These are phyloP conservation scores for Penicillium sp. DNA, from an alignment of 2,329 filamentous ascomycete genomes.

Conservation along the genomic window DNA sequence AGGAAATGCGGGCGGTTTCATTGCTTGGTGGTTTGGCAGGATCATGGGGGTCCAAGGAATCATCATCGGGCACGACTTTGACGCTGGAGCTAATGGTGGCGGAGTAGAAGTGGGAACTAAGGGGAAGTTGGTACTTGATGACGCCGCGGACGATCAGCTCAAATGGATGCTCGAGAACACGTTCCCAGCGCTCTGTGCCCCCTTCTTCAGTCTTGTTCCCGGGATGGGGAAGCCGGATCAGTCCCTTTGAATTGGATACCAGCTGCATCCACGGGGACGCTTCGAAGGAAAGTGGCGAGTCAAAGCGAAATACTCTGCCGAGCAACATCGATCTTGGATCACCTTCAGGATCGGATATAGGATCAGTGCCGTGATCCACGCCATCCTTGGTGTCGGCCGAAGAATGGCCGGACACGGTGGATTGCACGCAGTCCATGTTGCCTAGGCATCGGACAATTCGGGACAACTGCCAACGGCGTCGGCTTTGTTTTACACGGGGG, in stretches of 20 bases:
- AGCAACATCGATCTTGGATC: slow-evolving; percentile 79
- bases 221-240: slow-evolving; percentile 74
- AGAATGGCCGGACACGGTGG: slow-evolving; percentile 13
- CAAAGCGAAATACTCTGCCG: slow-evolving; percentile 80
- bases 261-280: slow-evolving; percentile 78
- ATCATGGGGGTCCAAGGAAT: slow-evolving; percentile 13
- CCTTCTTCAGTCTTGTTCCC: slow-evolving; percentile 81
- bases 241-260: slow-evolving; percentile 67
- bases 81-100: slow-evolving; percentile 44
- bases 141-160: slow-evolving; percentile 88
- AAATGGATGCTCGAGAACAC: slow-evolving; percentile 84
- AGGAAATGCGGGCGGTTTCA: slow-evolving; percentile 26
- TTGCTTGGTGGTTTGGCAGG: slow-evolving; percentile 23
- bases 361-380: slow-evolving; percentile 56
- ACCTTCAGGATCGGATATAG: slow-evolving; percentile 51
- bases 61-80: slow-evolving; percentile 37
- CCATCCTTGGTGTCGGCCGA: slow-evolving; percentile 26
- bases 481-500: slow-evolving; percentile 32
- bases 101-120: slow-evolving; percentile 52
- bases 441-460: slow-evolving; percentile 26
- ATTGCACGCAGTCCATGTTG: slow-evolving; percentile 16
- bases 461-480: slow-evolving; percentile 30
- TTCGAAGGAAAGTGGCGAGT: slow-evolving; percentile 83
- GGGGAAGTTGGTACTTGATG: slow-evolving; percentile 69
- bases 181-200: slow-evolving; percentile 82